A percentile compares a stretch with the other conserved stretches of the same genome.
Conservation (phyloP, 1,284 basidiomycete species). For the Cerioporus squamosus region DNA sequence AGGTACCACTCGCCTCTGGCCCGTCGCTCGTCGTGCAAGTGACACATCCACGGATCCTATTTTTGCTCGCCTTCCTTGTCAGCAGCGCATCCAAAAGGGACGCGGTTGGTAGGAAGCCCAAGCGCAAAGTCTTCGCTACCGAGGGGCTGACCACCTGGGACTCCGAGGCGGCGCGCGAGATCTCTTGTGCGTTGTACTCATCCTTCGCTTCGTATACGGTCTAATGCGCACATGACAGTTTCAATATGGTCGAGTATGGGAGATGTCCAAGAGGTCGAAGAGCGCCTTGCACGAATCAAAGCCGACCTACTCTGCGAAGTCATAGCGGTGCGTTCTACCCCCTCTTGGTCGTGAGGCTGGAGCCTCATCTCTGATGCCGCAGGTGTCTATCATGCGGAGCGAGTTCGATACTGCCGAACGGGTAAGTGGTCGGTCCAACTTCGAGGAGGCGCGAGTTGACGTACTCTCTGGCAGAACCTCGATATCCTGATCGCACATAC, state of each 20-base stretch:
- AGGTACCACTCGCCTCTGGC: constrained; percentile 41
- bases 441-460: not conserved
- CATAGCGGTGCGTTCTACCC: constrained; percentile 49
- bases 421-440: constrained; percentile 28
- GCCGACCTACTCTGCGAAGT: constrained; percentile 74
- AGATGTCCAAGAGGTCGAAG: constrained; percentile 54
- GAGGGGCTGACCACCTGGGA: constrained; percentile 64
- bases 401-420: constrained; percentile 66
- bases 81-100: constrained; percentile 70
- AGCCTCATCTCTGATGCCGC: not conserved
- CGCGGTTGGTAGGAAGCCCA: constrained; percentile 71
- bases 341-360: not conserved
- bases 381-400: constrained; percentile 68
- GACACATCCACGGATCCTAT: constrained; percentile 70
- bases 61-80: constrained; percentile 66
- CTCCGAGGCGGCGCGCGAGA: constrained; percentile 46
- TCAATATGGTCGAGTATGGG: constrained; percentile 54
- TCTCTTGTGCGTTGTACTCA: constrained; percentile 30
- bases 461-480: constrained; percentile 46
- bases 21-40: constrained; percentile 57
- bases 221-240: constrained; percentile 27
- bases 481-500: constrained; percentile 62
- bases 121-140: constrained; percentile 66
- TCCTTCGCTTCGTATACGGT: not conserved
- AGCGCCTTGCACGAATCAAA: constrained; percentile 60